These are phyloP conservation scores for Mycena olivaceomarginata DNA, from an alignment of 768 basidiomycete species.

Conservation along the genomic window DNA sequence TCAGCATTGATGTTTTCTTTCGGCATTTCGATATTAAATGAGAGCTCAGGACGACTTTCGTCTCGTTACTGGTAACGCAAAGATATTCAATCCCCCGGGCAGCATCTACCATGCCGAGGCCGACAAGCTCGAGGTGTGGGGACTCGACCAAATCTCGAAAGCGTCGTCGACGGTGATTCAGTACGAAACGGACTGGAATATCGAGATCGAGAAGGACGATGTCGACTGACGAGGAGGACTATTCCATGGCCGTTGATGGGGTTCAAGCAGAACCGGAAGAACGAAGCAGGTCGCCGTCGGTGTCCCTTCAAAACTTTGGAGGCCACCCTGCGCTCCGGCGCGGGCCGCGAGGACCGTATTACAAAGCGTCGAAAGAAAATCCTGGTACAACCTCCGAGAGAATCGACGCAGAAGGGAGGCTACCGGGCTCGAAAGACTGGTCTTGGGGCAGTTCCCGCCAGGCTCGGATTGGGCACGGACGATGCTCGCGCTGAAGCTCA, in stretches of 20 bases:
- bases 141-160: slow-evolving; percentile 83
- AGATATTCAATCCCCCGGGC: slow-evolving; percentile 84
- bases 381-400: slow-evolving; percentile 58
- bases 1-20: too few relatives aligned
- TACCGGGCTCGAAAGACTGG: slow-evolving; percentile 89
- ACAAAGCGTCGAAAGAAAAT: slow-evolving; percentile 60
- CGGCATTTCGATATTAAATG: too few relatives aligned
- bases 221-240: slow-evolving; percentile 63
- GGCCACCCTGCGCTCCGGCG: slow-evolving; percentile 54
- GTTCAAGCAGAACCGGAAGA: slow-evolving; percentile 45
- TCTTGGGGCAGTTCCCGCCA: slow-evolving; percentile 81
- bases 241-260: slow-evolving; percentile 60
- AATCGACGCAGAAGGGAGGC: slow-evolving; percentile 81
- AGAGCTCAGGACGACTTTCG: slow-evolving; percentile 70
- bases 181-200: slow-evolving; percentile 90
- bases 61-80: slow-evolving; percentile 85
- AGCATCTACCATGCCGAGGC: slow-evolving; percentile 87
- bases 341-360: slow-evolving; percentile 72
- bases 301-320: slow-evolving; percentile 19
- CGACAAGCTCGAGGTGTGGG: slow-evolving; percentile 81
- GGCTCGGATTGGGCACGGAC: slow-evolving; percentile 83
- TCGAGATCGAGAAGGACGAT: slow-evolving; percentile 84
- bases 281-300: slow-evolving; percentile 43
- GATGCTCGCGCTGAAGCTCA: slow-evolving; percentile 85
- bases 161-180: slow-evolving; percentile 86